Conservation (phyloP, 306 rosid species). For the Quercus bicolor region DNA sequence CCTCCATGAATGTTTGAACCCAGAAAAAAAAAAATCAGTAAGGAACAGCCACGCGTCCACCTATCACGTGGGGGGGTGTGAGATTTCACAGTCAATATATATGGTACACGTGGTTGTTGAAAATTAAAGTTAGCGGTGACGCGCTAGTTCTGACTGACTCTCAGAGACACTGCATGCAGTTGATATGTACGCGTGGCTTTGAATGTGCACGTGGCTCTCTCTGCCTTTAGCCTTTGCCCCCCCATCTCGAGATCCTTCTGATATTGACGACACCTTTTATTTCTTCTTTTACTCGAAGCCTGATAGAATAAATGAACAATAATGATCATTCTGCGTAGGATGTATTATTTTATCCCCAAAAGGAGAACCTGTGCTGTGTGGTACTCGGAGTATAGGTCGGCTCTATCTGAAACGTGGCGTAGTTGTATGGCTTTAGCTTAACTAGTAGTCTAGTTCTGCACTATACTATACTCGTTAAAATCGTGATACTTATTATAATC, state of each 20-base stretch:
- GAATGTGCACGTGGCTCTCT: not conserved
- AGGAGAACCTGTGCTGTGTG: not conserved
- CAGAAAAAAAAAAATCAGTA: not conserved
- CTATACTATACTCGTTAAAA: too few relatives aligned
- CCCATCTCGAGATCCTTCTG: slow-evolving; percentile 10
- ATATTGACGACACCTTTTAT: not conserved
- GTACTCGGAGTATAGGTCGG: not conserved
- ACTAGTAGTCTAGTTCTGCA: too few relatives aligned
- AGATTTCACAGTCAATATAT: not conserved
- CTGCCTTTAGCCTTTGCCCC: too few relatives aligned
- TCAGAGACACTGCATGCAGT: not conserved
- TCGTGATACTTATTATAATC: too few relatives aligned
- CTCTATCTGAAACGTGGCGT: not conserved
- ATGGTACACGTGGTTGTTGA: slow-evolving; percentile 19
- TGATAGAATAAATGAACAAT: too few relatives aligned
- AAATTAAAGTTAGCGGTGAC: slow-evolving; percentile 14
- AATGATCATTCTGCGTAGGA: too few relatives aligned
- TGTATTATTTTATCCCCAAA: too few relatives aligned
- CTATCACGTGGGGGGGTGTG: not conserved
- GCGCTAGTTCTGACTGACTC: not conserved
- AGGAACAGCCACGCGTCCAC: not conserved
- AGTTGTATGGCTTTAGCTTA: not conserved
- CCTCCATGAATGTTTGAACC: not conserved
- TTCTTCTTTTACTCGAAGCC: too few relatives aligned
- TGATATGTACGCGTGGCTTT: slow-evolving; percentile 22